phyloP scores from a whole-genome alignment of 495 filamentous ascomycete genomes.

The Pyrenula aspistea region DNA sequence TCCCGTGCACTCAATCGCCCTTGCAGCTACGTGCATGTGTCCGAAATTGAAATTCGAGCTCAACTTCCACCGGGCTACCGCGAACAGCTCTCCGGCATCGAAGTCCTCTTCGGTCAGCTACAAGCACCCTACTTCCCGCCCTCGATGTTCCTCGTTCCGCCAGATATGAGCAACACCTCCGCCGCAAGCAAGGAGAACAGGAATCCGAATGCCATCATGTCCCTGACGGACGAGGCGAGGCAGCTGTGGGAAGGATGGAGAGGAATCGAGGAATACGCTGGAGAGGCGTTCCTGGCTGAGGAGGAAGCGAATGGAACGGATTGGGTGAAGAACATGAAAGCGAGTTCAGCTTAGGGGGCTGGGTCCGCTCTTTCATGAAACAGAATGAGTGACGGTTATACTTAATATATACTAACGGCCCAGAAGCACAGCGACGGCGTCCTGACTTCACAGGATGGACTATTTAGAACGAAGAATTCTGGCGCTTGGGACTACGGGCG shows the following conservation, averaged over 20 bases:
- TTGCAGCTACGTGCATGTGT: conserved; percentile 62
- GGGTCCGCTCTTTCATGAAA: too few relatives aligned
- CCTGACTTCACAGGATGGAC: too few relatives aligned
- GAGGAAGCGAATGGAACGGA: conserved; percentile 84
- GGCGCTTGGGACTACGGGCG: too few relatives aligned
- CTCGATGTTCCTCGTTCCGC: conserved; percentile 32
- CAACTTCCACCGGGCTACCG: conserved; percentile 82
- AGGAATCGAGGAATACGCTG: conserved; percentile 88
- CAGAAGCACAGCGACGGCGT: too few relatives aligned
- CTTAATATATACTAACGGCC: too few relatives aligned
- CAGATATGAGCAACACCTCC: conserved; percentile 33
- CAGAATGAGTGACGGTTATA: too few relatives aligned
- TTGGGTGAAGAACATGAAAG: conserved; percentile 52
- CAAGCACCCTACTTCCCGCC: conserved; percentile 55
- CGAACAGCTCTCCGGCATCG: conserved; percentile 68
- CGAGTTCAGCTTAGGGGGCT: neutral
- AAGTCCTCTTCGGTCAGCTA: conserved; percentile 46
- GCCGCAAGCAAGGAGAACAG: conserved; percentile 49
- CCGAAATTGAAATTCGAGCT: conserved; percentile 68
- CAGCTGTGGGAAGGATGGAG: conserved; percentile 84
- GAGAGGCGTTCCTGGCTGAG: conserved; percentile 89
- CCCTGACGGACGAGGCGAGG: conserved; percentile 50
- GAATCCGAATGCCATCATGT: conserved; percentile 44
- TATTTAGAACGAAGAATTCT: too few relatives aligned
- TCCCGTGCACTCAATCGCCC: conserved; percentile 62